These are phyloP conservation scores for Metschnikowia noctiluminum DNA, from an alignment of 805 yeast genomes.

Conservation along the genomic window DNA sequence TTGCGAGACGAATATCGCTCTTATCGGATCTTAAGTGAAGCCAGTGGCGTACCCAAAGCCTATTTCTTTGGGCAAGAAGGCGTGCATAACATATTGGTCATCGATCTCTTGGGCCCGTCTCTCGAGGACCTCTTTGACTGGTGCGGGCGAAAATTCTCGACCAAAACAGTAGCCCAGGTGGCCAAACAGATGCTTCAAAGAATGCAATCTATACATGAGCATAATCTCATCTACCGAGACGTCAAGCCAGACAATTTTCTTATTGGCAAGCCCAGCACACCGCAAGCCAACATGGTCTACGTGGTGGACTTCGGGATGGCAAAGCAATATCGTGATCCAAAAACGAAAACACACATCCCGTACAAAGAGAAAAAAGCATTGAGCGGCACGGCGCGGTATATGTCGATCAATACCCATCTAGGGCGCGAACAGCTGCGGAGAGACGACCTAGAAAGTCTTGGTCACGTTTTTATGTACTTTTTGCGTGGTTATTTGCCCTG, in stretches of 20 bases:
- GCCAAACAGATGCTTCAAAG: slow-evolving; percentile 92
- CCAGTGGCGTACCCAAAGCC: slow-evolving; percentile 89
- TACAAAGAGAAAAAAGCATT: slow-evolving; percentile 93
- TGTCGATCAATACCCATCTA: slow-evolving; percentile 95
- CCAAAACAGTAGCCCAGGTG: slow-evolving; percentile 88
- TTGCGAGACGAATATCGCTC: slow-evolving; percentile 94
- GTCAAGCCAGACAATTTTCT: slow-evolving; percentile 97
- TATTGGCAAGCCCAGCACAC: slow-evolving; percentile 83
- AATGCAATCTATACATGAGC: slow-evolving; percentile 83
- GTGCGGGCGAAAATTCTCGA: slow-evolving; percentile 89
- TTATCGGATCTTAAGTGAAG: slow-evolving; percentile 81
- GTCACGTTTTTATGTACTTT: slow-evolving; percentile 95
- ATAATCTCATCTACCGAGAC: slow-evolving; percentile 90
- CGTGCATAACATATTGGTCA: slow-evolving; percentile 88
- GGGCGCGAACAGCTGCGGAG: slow-evolving; percentile 97
- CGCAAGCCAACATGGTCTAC: slow-evolving; percentile 81
- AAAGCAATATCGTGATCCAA: slow-evolving; percentile 94
- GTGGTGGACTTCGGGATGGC: slow-evolving; percentile 99
- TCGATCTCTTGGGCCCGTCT: slow-evolving; percentile 93
- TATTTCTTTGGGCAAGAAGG: slow-evolving; percentile 99
- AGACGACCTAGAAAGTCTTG: slow-evolving; percentile 94
- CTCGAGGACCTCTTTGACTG: slow-evolving; percentile 96
- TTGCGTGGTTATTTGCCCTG: slow-evolving; percentile 93
- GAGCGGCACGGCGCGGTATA: slow-evolving; percentile 97
- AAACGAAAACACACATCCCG: slow-evolving; percentile 92